These are phyloP conservation scores for Fistulifera pelliculosa DNA, from an alignment of 108 stramenopile species.

Conservation along the genomic window DNA sequence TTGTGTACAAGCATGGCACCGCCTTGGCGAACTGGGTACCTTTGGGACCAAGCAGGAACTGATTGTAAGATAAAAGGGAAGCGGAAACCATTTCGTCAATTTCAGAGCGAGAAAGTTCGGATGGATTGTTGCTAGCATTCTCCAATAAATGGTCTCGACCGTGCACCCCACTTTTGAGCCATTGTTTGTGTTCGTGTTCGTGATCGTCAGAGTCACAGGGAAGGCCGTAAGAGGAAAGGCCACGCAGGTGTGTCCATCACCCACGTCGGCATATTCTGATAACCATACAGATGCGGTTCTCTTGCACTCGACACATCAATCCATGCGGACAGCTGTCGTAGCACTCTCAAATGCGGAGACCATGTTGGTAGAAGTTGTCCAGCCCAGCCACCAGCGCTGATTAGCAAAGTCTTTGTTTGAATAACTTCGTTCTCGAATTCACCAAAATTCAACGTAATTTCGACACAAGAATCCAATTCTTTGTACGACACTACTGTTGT, in stretches of 20 bases:
- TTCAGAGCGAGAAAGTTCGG: not conserved
- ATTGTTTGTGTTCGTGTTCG: slow-evolving; percentile 6
- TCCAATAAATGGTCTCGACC: slow-evolving; percentile 8
- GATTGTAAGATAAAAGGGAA: not conserved
- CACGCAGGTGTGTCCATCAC: slow-evolving; percentile 8
- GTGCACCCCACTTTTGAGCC: slow-evolving; percentile 32
- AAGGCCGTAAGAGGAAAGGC: slow-evolving; percentile 15
- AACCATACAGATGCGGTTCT: slow-evolving; percentile 8
- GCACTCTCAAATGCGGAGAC: slow-evolving; percentile 16
- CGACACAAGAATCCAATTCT: slow-evolving; percentile 1
- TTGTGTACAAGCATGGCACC: slow-evolving; percentile 36
- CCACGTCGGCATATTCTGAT: slow-evolving; percentile 23
- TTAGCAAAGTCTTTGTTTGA: slow-evolving; percentile 18
- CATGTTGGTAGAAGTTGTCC: slow-evolving; percentile 18
- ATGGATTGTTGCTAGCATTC: slow-evolving; percentile 14
- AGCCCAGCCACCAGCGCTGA: slow-evolving; percentile 34
- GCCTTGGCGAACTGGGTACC: slow-evolving; percentile 7
- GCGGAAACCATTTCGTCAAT: not conserved
- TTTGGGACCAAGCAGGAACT: not conserved
- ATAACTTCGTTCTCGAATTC: not conserved
- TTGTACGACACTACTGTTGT: slow-evolving; percentile 5
- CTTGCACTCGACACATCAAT: slow-evolving; percentile 14
- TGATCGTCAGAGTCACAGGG: slow-evolving; percentile 12
- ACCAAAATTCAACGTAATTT: slow-evolving; percentile 1
- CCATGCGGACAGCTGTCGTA: slow-evolving; percentile 35